Evolutionary conservation across 2,329 filamentous ascomycete genomes (phyloP), one percentile per base, ranked within the genome.

Genomic region (Beauveria bassiana): DNA sequence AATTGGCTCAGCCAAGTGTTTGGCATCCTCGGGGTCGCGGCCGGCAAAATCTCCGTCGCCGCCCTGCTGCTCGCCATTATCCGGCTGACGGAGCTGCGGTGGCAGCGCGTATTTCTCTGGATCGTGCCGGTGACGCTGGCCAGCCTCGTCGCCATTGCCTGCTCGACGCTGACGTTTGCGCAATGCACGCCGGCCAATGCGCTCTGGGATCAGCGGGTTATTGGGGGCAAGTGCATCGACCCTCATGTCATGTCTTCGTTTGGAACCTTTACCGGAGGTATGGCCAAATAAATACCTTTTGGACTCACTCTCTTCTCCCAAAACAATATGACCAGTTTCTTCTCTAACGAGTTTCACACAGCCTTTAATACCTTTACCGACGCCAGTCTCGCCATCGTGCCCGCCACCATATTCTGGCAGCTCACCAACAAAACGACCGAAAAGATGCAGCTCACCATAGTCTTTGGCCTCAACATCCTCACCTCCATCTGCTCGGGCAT

Each of bases 351-450:
- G 8, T 18, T 20, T 9, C n/a, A n/a, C n/a, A 12, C n/a, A 68
- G 66, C 63, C 1, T 68, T 65, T 50, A 65, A 66, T 24, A 68
- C 66, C 1, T 67, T 68, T 53, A 64, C 65, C 31, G 65, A 68
- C 38, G 66, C 66, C 1, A 65, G 66, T 24, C 63, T 68, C 12
- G 66, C 64, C 58, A 63, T 68, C 24, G 56, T 68, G 7, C 66
- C 66, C 3, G 62, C 62, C 12, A 66, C 66, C 28, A 65, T 68
- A 51, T 63, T 68, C 61, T 96, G 91, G 89, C 86, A 93, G 61
- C 90, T 92, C 70, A 81, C 77, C 62, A 95, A 95, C 73, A 73
- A 77, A 2, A 92, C 89, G 0, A 95, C 91, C 50, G 93, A 91
- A 68, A 77, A 81, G 45, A 85, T 91, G 2, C 91, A 96, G 71